Evolutionary conservation across 306 rosid genomes (phyloP), one percentile per base, ranked within the genome.

Genomic region (Lathyrus tuberosus): DNA sequence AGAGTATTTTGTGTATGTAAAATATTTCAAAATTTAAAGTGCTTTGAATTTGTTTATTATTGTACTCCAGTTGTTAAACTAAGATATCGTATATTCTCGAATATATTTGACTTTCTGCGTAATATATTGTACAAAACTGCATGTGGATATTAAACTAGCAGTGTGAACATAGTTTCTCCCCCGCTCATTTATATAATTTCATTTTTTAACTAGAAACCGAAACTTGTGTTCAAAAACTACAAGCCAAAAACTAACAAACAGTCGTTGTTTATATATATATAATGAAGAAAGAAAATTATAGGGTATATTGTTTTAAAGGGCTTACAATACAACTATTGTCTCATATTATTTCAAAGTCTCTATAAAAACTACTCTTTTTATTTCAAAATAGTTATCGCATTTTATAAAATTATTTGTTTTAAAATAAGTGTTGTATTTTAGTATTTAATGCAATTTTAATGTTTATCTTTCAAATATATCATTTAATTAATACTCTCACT

Each of bases 121-220:
- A 20, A 64, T 42, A 12, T 26, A 64, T 64, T 43, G 3, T 62
- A 40, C 18, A 41, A 13, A 61, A 42, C 8, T 17, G 42, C 42
- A 58, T 31, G 37, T 42, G 70, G 40, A 24, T 43, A 53, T 65
- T 43, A 65, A 43, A 24, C 38, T 13, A 65, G 40, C n/a, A 24
- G 4, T 42, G 54, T 6, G 56, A 13, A 24, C 70, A 43, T 13
- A 13, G 40, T 42, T 65, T 43, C 22, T 16, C 8, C 51, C 18
- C 38, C 2, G 1, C 13, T 4, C 0, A 0, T 11, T 64, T 43
- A 3, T 43, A 9, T 6, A 3, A 18, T 63, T 41, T 63, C 47
- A 40, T 38, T 4, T 4, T 35, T 15, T 35, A 35, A 12, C 66
- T 61, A 53, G 12, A 57, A 13, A 33, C 1, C 12, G 31, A 60